These are phyloP conservation scores for Penicillium sp. DNA, from an alignment of 2,329 filamentous ascomycete genomes.

Conservation along the genomic window DNA sequence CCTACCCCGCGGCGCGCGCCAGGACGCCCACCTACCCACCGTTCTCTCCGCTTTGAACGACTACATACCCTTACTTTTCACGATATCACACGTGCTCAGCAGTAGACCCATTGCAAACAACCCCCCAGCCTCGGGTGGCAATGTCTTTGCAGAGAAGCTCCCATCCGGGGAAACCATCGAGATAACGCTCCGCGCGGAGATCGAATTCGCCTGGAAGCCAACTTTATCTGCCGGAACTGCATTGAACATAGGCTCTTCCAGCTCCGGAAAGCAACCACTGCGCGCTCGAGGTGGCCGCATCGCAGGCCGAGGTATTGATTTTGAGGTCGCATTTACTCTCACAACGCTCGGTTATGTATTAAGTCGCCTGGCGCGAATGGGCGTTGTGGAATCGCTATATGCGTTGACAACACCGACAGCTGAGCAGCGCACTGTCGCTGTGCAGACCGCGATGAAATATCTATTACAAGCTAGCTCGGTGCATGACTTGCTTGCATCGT, in stretches of 20 bases:
- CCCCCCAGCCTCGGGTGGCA: neutral
- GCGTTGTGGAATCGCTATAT: conserved; percentile 69
- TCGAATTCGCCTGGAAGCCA: conserved; percentile 77
- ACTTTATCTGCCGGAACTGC: conserved; percentile 62
- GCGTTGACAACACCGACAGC: conserved; percentile 60
- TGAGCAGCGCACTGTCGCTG: conserved; percentile 66
- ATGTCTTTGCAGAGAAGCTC: conserved; percentile 1
- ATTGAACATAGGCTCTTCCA: conserved; percentile 1
- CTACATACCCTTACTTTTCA: conserved; percentile 81
- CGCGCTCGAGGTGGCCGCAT: conserved; percentile 63
- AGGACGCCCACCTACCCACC: conserved; percentile 66
- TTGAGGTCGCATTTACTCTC: conserved; percentile 78
- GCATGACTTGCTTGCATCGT: conserved; percentile 67
- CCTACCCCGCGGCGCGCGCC: conserved; percentile 65
- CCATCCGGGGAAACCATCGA: conserved; percentile 61
- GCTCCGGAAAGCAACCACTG: conserved; percentile 5
- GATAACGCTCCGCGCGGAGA: conserved; percentile 63
- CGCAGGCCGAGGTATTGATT: conserved; percentile 70
- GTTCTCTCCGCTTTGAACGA: conserved; percentile 68
- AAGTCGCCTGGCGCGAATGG: conserved; percentile 67
- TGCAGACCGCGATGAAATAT: conserved; percentile 71
- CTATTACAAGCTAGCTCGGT: conserved; percentile 76
- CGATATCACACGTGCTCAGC: conserved; percentile 63
- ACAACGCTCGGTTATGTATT: conserved; percentile 74
- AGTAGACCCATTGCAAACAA: conserved; percentile 45